These are phyloP conservation scores for Dictyostelium intermedium DNA, from an alignment of 78 protist species.

Conservation along the genomic window DNA sequence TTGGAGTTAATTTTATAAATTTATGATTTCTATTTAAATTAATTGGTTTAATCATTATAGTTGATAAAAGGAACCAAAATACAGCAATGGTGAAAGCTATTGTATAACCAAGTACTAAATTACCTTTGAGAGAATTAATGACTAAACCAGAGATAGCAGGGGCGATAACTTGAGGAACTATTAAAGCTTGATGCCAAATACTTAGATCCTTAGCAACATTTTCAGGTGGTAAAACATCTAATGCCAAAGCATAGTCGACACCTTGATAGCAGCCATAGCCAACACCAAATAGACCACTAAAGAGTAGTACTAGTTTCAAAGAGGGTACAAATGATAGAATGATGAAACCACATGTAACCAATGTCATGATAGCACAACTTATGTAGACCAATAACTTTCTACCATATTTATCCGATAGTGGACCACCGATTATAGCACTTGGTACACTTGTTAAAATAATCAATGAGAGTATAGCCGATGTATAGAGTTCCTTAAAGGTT, in stretches of 20 bases:
- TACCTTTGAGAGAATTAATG: neutral
- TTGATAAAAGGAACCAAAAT: conserved; percentile 33
- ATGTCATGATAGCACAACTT: conserved; percentile 15
- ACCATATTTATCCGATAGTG: conserved; percentile 63
- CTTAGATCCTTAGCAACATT: conserved; percentile 77
- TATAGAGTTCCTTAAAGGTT: neutral
- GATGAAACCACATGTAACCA: neutral
- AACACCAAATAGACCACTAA: conserved; percentile 38
- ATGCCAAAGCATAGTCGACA: conserved; percentile 74
- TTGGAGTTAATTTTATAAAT: conserved; percentile 1
- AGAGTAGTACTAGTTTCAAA: neutral
- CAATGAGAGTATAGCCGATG: neutral
- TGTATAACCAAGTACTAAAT: neutral
- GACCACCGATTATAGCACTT: conserved; percentile 8
- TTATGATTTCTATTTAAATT: neutral
- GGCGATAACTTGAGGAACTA: conserved; percentile 73
- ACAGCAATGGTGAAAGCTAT: neutral
- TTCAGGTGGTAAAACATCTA: conserved; percentile 57
- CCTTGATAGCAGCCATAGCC: conserved; percentile 81
- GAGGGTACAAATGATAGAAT: conserved; percentile 13
- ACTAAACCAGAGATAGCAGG: conserved; percentile 61
- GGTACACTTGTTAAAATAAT: conserved; percentile 33
- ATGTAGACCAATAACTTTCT: conserved; percentile 48
- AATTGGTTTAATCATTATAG: conserved; percentile 32
- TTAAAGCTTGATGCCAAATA: conserved; percentile 74